Evolutionary conservation across 192 early-diverging fungal genomes (phyloP), one percentile per base, ranked within the genome.

Genomic region (Coemansia sp.): DNA sequence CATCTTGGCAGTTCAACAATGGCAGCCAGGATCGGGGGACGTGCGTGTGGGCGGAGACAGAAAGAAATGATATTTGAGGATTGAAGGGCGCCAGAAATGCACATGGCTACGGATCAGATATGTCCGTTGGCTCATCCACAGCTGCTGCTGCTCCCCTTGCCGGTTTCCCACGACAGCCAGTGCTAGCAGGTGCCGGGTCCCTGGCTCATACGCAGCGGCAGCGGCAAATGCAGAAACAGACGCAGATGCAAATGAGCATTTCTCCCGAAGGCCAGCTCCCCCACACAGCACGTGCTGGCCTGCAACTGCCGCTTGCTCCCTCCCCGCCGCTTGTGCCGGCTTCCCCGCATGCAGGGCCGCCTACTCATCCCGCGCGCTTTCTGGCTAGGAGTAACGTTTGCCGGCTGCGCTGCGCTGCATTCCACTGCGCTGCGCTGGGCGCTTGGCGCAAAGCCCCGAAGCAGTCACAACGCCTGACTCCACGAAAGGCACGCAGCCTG

Each of bases 331-430:
- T 26, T 26, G 26, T 26, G 26, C 26, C 26, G 26, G 26, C 46
- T 47, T 47, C 46, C 46, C 46, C 46, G 36, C 47, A 51, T 16
- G n/a, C 47, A 51, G 9, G 46, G 12, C 10, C 46, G 46, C 46
- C 12, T 0, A 11, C 16, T 47, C 12, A 47, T 11, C 46, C 10
- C 46, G 46, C 10, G 46, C 46, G 16, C 46, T 15, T 47, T 15
- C 46, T 15, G 54, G 10, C 36, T 32, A 19, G 54, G 41, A 57
- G 21, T 66, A 66, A 66, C 65, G 54, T 57, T 66, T 52, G 59
- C 59, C 59, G 9, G 18, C 22, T 6, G n/a, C 48, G 62, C 43
- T 45, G 26, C 46, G 18, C 22, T 21, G 62, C 45, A 47, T n/a
- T 47, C 46, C 46, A n/a, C 46, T n/a, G 46, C 46, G 46, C 46